Base-by-base conservation (phyloP, 1,284 basidiomycete species). In the Schizophyllum commune region DNA sequence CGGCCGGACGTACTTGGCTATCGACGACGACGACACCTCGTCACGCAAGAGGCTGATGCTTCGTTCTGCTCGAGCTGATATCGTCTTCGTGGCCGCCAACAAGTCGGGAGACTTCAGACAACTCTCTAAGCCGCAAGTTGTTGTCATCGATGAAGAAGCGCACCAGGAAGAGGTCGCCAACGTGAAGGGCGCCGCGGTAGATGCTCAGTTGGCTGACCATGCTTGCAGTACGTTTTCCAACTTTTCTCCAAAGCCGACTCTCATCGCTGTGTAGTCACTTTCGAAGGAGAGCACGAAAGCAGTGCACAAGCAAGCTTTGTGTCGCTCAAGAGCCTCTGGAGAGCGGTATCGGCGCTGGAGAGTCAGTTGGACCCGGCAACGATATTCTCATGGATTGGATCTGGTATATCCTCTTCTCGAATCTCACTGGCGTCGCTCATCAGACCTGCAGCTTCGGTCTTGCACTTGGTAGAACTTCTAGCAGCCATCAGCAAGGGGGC, bases 11-110 rank as follows among this genome's bases (percentile, higher is more conserved):
- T 74, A 73, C 57, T 57, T 74, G 17, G 72, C 73, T 4, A 67
- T 74, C 20, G 72, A 47, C 39, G 72, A 59, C 52, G 68, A 70
- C 32, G 65, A 73, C 20, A 72, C 72, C 0, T 22, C 56, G 8
- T 67, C 68, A 20, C 67, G 73, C 4, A 70, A 71, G 60, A 59
- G 58, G 54, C 67, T 70, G 47, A 65, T 74, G 13, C 34, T 60
- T 27, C 61, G 61, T n/a, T 47, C 58, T 17, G 58, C 27, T 22
- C 13, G 21, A 17, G 58, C 58, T 17, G 53, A 34, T 13, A n/a
- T 62, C 17, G 61, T 62, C 5, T 60, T 62, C 19, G 60, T 58
- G 15, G 52, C 58, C 20, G 33, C n/a, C n/a, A 27, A 5, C 8
- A 20, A 52, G 13, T n/a, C n/a, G 22, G 27, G 15, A 22, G 52